Base-by-base conservation (phyloP, 441 rosid genomes). In the Euphorbia corollata region DNA sequence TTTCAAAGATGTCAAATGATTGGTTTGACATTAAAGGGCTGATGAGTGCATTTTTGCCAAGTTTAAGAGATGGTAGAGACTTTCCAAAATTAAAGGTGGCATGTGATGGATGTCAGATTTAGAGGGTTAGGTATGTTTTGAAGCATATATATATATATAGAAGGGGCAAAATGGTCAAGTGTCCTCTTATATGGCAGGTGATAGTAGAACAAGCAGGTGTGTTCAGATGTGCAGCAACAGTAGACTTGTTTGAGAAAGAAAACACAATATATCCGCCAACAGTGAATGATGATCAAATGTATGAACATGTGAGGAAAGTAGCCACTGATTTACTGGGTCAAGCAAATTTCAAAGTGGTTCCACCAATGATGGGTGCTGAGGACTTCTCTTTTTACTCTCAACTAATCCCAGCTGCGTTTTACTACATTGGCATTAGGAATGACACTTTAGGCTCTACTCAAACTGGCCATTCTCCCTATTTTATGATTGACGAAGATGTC, bases 361-460 rank as follows among this genome's bases (percentile, higher is more conserved):
- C 83, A 13, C 91, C 91, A 0, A 79, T 86, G 84, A 93, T 93
- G 98, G 98, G 96, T 12, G 95, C 98, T 0, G 98, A 93, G 77
- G 98, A 93, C 75, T 93, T 90, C 71, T 83, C 96, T 18, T 93
- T 92, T 70, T 93, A 87, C 80, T 1, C 79, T 1, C 79, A 87
- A 71, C 74, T 77, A 20, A 84, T 87, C 48, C 97, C 97, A 0
- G 86, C 89, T 2, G 87, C 94, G 6, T 90, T 93, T 77, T 93
- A 78, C 75, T 87, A 85, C 78, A 79, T 89, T 15, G 97, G 98
- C 18, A 79, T 90, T 16, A 78, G 89, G 74, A 93, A 90, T 61
- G 92, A 90, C 71, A 75, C 86, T 1, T 67, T 87, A 23, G 97
- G 97, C 34, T 86, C 92, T 10, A 73, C 71, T 30, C 91, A 86